phyloP scores from a whole-genome alignment of 2,329 filamentous ascomycete genomes.

The Chalaropsis thielavioides region DNA sequence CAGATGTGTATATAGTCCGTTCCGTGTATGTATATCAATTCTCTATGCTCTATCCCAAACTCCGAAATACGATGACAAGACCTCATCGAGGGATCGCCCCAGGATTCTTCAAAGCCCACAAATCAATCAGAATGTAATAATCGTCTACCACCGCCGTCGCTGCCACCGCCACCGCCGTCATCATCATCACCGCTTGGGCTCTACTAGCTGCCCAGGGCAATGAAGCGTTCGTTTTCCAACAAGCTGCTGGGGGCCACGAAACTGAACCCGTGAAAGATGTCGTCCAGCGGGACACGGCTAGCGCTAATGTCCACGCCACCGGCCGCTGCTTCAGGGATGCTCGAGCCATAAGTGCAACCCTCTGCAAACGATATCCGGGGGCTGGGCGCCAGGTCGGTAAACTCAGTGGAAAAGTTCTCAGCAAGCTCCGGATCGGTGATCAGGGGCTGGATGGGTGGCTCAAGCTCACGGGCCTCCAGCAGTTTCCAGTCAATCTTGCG shows the following conservation, averaged over 20 bases:
- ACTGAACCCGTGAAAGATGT: slow-evolving; percentile 50
- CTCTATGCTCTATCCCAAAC: background rate
- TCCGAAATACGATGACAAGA: background rate
- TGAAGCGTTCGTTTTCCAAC: slow-evolving; percentile 35
- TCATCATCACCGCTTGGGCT: background rate
- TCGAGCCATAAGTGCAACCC: background rate
- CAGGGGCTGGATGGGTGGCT: slow-evolving; percentile 79
- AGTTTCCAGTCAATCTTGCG: slow-evolving; percentile 89
- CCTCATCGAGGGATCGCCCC: background rate
- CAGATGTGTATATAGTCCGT: background rate
- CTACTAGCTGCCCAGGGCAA: slow-evolving; percentile 18
- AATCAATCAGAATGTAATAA: too few relatives aligned
- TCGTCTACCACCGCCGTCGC: background rate
- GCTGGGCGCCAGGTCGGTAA: slow-evolving; percentile 72
- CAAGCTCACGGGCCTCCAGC: slow-evolving; percentile 65
- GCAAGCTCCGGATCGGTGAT: slow-evolving; percentile 92
- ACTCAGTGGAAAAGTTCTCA: slow-evolving; percentile 91
- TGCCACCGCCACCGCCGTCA: background rate
- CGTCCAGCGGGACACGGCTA: slow-evolving; percentile 32
- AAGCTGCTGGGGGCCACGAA: slow-evolving; percentile 46
- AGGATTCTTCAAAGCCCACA: background rate
- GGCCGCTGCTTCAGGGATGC: background rate
- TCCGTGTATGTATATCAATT: background rate
- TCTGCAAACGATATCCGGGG: slow-evolving; percentile 30
- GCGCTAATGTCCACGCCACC: slow-evolving; percentile 18